phyloP scores from a whole-genome alignment of 148 eudicot genomes.

The Rhododendron simsii region DNA sequence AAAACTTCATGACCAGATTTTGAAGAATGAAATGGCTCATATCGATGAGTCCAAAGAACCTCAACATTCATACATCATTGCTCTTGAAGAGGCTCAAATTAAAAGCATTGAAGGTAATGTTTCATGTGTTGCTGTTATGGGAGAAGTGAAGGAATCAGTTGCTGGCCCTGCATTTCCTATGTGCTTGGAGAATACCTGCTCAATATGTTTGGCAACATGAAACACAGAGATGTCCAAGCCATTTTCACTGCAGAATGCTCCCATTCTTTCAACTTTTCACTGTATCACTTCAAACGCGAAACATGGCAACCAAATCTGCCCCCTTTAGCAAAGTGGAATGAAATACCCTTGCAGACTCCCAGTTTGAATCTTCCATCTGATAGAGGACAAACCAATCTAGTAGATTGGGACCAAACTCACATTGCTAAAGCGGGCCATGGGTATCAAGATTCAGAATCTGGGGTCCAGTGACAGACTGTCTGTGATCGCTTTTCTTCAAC shows the following conservation, averaged over 20 bases:
- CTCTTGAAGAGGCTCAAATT: too few species aligned
- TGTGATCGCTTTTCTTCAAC: conserved; percentile 70
- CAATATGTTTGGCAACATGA: conserved; percentile 70
- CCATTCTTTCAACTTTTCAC: conserved; percentile 70
- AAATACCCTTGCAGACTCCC: conserved; percentile 60
- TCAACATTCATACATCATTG: too few species aligned
- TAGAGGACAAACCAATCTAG: conserved; percentile 35
- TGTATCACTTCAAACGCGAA: conserved; percentile 74
- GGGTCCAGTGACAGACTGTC: conserved; percentile 59
- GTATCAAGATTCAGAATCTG: conserved; percentile 70
- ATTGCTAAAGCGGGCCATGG: conserved; percentile 58
- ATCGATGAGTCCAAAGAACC: too few species aligned
- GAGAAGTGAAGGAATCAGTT: too few species aligned
- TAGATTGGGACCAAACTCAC: conserved; percentile 71
- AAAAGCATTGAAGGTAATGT: too few species aligned
- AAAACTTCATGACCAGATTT: too few species aligned
- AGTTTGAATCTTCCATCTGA: conserved; percentile 28
- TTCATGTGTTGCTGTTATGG: too few species aligned
- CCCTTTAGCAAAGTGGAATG: conserved; percentile 78
- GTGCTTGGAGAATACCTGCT: conserved; percentile 45
- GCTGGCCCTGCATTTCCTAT: too few species aligned
- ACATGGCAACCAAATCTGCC: conserved; percentile 68
- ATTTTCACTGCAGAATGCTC: conserved; percentile 22
- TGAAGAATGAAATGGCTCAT: too few species aligned
- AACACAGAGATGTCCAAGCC: conserved; percentile 66